These are phyloP conservation scores for Friedmanniomyces endolithicus DNA, from an alignment of 495 filamentous ascomycete genomes.

Conservation along the genomic window DNA sequence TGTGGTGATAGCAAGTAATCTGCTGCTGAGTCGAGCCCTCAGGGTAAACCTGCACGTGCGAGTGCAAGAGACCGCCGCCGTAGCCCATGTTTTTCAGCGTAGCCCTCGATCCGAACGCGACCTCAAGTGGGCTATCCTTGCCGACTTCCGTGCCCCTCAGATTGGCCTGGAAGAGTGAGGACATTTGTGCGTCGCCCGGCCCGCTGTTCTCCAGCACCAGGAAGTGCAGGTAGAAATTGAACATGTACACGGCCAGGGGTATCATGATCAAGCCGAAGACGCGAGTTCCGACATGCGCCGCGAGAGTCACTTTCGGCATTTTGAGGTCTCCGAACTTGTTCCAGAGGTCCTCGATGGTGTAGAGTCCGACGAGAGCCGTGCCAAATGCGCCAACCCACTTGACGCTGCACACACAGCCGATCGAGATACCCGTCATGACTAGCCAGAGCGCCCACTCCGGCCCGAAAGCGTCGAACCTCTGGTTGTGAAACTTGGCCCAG, in stretches of 20 bases:
- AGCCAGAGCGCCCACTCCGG: constrained; percentile 88
- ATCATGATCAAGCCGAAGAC: constrained; percentile 79
- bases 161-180: constrained; percentile 96
- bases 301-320: constrained; percentile 75
- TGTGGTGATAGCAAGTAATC: constrained; percentile 98
- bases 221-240: constrained; percentile 91
- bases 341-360: constrained; percentile 95
- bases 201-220: constrained; percentile 85
- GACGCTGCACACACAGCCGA: constrained; percentile 94
- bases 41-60: constrained; percentile 89
- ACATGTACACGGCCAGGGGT: constrained; percentile 77
- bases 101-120: constrained; percentile 76
- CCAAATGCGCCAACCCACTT: constrained; percentile 96
- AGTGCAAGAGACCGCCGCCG: constrained; percentile 92
- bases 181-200: constrained; percentile 97
- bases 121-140: constrained; percentile 81
- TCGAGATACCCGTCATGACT: constrained; percentile 78
- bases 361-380: constrained; percentile 86
- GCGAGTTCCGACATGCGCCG: constrained; percentile 64
- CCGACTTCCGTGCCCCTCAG: constrained; percentile 86
- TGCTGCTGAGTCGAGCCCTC: constrained; percentile 93
- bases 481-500: constrained; percentile 87
- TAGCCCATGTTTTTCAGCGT: constrained; percentile 99
- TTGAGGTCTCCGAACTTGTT: constrained; percentile 91
- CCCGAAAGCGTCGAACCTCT: constrained; percentile 72